These are phyloP conservation scores for Colletotrichum orbiculare DNA, from an alignment of 2,329 filamentous ascomycete species.

Conservation along the genomic window DNA sequence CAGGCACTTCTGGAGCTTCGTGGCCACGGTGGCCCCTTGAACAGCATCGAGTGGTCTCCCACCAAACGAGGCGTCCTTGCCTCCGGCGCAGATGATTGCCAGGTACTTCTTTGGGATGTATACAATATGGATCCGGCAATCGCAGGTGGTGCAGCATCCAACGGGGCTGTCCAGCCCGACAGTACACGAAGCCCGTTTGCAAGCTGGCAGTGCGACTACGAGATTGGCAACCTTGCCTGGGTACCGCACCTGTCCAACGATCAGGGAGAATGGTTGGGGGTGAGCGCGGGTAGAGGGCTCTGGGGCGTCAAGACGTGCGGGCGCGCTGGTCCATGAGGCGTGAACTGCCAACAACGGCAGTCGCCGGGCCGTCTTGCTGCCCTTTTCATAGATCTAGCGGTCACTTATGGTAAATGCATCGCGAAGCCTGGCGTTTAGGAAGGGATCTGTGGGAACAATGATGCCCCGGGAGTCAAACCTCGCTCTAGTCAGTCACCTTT, in stretches of 20 bases:
- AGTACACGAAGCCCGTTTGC: slow-evolving; percentile 76
- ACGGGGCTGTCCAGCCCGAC: slow-evolving; percentile 63
- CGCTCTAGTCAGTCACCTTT: not conserved
- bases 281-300: slow-evolving; percentile 82
- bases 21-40: slow-evolving; percentile 86
- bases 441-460: slow-evolving; percentile 18
- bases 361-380: slow-evolving; percentile 18
- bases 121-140: slow-evolving; percentile 71
- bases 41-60: slow-evolving; percentile 96
- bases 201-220: slow-evolving; percentile 87
- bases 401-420: slow-evolving; percentile 37
- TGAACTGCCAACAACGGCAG: slow-evolving; percentile 22
- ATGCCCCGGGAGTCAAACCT: slow-evolving; percentile 1
- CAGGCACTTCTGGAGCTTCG: slow-evolving; percentile 94
- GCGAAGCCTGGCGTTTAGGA: slow-evolving; percentile 40
- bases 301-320: slow-evolving; percentile 72
- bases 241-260: slow-evolving; percentile 79
- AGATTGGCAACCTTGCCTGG: slow-evolving; percentile 88
- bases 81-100: slow-evolving; percentile 90
- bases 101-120: slow-evolving; percentile 94
- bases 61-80: slow-evolving; percentile 87
- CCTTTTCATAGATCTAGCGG: slow-evolving; percentile 35
- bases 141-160: slow-evolving; percentile 53
- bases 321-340: slow-evolving; percentile 24
- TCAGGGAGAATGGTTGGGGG: slow-evolving; percentile 84